A percentile compares a stretch with the other conserved stretches of the same genome.
phyloP scores from a whole-genome alignment of 192 early-diverging fungal genomes.

The Backusella mclennaniae region DNA sequence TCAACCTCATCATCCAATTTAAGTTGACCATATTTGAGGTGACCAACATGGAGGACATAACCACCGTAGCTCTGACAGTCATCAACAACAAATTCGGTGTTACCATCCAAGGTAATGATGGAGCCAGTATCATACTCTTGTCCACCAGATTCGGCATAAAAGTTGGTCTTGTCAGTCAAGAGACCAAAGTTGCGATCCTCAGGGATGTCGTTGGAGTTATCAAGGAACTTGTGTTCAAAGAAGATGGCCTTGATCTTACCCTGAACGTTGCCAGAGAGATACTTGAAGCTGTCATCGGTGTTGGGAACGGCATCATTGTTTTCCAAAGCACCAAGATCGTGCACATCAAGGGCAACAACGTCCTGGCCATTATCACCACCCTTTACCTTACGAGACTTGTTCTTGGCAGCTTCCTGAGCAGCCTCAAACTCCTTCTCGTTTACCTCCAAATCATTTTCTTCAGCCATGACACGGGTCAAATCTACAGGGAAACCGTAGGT shows the following conservation, averaged over 20 bases:
- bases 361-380: conserved; percentile 50
- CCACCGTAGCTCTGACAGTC: conserved; percentile 92
- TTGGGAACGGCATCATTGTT: conserved; percentile 65
- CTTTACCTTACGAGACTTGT: conserved; percentile 61
- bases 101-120: conserved; percentile 77
- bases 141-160: conserved; percentile 97
- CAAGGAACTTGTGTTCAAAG: conserved; percentile 48
- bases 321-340: conserved; percentile 85
- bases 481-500: conserved; percentile 99
- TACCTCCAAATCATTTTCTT: conserved; percentile 85
- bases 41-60: conserved; percentile 94
- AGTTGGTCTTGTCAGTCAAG: conserved; percentile 92
- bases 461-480: conserved; percentile 97
- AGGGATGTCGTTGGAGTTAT: conserved; percentile 51
- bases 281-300: conserved; percentile 89
- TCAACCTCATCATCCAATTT: conserved; percentile 67
- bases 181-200: conserved; percentile 73
- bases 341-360: conserved; percentile 84
- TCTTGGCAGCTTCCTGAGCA: conserved; percentile 78
- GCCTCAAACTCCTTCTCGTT: conserved; percentile 82
- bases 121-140: conserved; percentile 93
- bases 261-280: conserved; percentile 63
- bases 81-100: conserved; percentile 88
- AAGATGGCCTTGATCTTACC: conserved; percentile 83
- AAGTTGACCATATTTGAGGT: conserved; percentile 86